A percentile compares a stretch with the other conserved stretches of the same genome.
Evolutionary conservation across 495 filamentous ascomycete genomes (phyloP).

Genomic region (Astrothelium subdiscretum): DNA sequence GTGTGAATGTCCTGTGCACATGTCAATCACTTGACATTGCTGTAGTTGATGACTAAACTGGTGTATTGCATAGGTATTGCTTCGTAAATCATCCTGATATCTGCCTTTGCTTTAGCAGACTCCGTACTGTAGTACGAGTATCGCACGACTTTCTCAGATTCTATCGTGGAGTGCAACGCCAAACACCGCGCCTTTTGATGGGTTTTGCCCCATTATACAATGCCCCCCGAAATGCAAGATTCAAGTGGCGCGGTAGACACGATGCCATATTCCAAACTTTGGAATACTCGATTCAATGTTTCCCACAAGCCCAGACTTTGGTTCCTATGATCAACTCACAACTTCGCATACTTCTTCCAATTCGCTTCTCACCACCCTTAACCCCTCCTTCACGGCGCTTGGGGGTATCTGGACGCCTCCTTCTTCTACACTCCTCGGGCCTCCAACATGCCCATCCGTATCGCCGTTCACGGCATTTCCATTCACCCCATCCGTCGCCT

Average conservation of each 20-base stretch:
- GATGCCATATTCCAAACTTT: too few relatives aligned
- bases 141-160: too few relatives aligned
- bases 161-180: too few relatives aligned
- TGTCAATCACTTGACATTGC: not conserved
- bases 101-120: not conserved
- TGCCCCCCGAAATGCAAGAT: too few relatives aligned
- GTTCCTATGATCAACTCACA: not conserved
- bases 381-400: slow-evolving; percentile 15
- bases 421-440: slow-evolving; percentile 9
- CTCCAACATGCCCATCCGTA: not conserved
- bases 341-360: slow-evolving; percentile 23
- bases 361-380: slow-evolving; percentile 18
- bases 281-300: too few relatives aligned
- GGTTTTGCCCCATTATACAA: too few relatives aligned
- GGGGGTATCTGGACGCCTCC: slow-evolving; percentile 17
- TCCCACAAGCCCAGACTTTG: too few relatives aligned
- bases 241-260: too few relatives aligned
- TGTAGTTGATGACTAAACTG: not conserved
- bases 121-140: not conserved
- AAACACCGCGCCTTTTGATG: too few relatives aligned
- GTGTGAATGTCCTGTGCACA: not conserved
- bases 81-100: not conserved
- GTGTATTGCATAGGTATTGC: not conserved
- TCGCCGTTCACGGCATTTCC: slow-evolving; percentile 9
- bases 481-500: slow-evolving; percentile 1